Conservation (phyloP, 208 protist species). For the Wallacemonas collosoma region DNA sequence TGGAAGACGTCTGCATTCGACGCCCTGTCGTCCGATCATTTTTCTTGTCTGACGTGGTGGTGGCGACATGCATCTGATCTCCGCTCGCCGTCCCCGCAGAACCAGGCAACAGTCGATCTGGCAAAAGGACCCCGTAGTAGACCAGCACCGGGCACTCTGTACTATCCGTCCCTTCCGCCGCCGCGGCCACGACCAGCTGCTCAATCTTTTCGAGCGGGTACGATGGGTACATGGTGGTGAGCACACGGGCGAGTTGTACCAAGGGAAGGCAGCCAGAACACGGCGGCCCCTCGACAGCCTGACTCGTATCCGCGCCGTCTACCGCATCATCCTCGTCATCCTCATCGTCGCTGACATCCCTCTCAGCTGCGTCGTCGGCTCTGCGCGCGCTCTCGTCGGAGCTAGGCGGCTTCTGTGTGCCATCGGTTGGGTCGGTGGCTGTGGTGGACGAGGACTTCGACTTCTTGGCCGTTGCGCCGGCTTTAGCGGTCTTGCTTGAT, state of each 20-base stretch:
- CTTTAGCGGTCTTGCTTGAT: not conserved
- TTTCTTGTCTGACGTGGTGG: not conserved
- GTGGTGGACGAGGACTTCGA: not conserved
- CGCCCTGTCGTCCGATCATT: too few species aligned
- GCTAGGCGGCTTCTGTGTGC: too few species aligned
- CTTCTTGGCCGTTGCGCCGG: not conserved
- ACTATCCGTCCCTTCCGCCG: slow-evolving; percentile 41
- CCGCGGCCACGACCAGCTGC: slow-evolving; percentile 54
- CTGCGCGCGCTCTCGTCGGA: too few species aligned
- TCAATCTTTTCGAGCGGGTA: slow-evolving; percentile 46
- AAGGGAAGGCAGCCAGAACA: slow-evolving; percentile 49
- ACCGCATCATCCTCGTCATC: not conserved
- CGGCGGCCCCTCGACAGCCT: slow-evolving; percentile 1
- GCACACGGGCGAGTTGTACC: slow-evolving; percentile 54
- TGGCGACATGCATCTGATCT: not conserved
- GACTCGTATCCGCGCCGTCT: not conserved
- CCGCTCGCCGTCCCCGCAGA: slow-evolving; percentile 16
- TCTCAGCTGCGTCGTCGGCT: not conserved
- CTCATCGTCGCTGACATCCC: not conserved
- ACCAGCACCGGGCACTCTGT: slow-evolving; percentile 41
- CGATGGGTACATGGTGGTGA: slow-evolving; percentile 71
- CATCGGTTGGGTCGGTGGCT: not conserved
- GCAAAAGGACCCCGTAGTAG: slow-evolving; percentile 70
- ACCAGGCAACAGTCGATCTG: slow-evolving; percentile 49
- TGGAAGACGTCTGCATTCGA: too few species aligned